A percentile compares a stretch with the other conserved stretches of the same genome.
Conservation (phyloP, 2,329 filamentous ascomycete genomes). For the Penicillium digitatum region DNA sequence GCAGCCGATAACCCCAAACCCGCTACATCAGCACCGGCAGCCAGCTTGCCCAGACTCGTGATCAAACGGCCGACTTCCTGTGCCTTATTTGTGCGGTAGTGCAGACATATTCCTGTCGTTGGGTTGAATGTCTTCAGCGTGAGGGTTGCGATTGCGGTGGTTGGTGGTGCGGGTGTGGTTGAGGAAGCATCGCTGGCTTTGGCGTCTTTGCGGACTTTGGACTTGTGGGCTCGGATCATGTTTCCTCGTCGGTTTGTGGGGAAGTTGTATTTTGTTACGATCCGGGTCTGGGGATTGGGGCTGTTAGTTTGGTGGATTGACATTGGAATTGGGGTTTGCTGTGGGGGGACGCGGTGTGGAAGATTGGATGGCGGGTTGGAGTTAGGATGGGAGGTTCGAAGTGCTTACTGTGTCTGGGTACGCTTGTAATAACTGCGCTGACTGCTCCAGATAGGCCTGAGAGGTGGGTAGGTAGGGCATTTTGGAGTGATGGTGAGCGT, state of each 20-base stretch:
- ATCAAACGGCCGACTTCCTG: slow-evolving; percentile 78
- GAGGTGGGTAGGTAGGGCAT: slow-evolving; percentile 81
- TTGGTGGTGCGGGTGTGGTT: slow-evolving; percentile 55
- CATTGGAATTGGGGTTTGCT: neutral
- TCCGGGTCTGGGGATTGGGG: slow-evolving; percentile 63
- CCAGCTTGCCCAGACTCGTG: slow-evolving; percentile 69
- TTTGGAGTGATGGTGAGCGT: slow-evolving; percentile 20
- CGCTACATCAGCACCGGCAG: slow-evolving; percentile 63
- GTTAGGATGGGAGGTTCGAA: neutral
- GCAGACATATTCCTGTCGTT: slow-evolving; percentile 72
- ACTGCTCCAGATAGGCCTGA: slow-evolving; percentile 89
- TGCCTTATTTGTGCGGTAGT: slow-evolving; percentile 80
- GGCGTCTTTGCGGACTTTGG: slow-evolving; percentile 29
- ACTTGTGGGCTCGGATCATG: slow-evolving; percentile 28
- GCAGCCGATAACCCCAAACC: slow-evolving; percentile 39
- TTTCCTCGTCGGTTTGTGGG: slow-evolving; percentile 27
- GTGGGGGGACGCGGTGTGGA: neutral
- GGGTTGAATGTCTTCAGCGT: slow-evolving; percentile 89
- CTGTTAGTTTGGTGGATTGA: slow-evolving; percentile 1
- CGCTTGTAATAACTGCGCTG: slow-evolving; percentile 77
- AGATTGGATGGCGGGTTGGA: neutral
- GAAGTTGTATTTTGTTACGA: slow-evolving; percentile 90
- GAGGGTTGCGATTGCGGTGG: slow-evolving; percentile 63
- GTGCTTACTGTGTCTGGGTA: slow-evolving; percentile 71
- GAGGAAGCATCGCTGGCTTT: slow-evolving; percentile 7